Evolutionary conservation across 306 rosid species (phyloP).

Genomic region (Phaseolus lunatus): DNA sequence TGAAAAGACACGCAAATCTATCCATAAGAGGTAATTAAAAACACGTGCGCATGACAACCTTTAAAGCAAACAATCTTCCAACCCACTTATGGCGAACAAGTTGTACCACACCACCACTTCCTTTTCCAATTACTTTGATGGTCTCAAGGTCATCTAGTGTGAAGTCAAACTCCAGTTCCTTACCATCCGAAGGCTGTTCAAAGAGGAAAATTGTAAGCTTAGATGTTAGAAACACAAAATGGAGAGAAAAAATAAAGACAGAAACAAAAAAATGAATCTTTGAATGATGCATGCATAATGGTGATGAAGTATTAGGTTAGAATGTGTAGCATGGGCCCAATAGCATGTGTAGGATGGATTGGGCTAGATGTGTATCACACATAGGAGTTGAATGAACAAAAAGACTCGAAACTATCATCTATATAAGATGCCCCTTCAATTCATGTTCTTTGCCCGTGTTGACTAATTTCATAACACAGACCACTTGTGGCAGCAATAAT

Average conservation of each 20-base stretch:
- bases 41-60: conserved; percentile 59
- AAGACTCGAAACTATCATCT: too few species aligned
- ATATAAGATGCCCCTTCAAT: conserved; percentile 47
- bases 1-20: conserved; percentile 32
- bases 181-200: conserved; percentile 73
- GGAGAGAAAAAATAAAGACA: not conserved
- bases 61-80: conserved; percentile 86
- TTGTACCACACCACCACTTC: conserved; percentile 97
- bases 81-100: conserved; percentile 98
- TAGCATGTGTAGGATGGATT: too few species aligned
- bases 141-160: conserved; percentile 90
- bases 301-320: not conserved
- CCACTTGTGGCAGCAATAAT: conserved; percentile 33
- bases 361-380: too few species aligned
- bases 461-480: not conserved
- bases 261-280: not conserved
- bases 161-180: conserved; percentile 79
- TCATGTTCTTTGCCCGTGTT: conserved; percentile 47
- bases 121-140: conserved; percentile 91
- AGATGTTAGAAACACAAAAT: conserved; percentile 22
- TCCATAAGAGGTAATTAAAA: conserved; percentile 17
- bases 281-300: conserved; percentile 27
- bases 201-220: conserved; percentile 44
- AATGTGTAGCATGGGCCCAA: not conserved
- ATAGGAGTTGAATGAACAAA: too few species aligned